phyloP scores from a whole-genome alignment of 2,329 filamentous ascomycete genomes.

The Arthrobotrys musiformis region DNA sequence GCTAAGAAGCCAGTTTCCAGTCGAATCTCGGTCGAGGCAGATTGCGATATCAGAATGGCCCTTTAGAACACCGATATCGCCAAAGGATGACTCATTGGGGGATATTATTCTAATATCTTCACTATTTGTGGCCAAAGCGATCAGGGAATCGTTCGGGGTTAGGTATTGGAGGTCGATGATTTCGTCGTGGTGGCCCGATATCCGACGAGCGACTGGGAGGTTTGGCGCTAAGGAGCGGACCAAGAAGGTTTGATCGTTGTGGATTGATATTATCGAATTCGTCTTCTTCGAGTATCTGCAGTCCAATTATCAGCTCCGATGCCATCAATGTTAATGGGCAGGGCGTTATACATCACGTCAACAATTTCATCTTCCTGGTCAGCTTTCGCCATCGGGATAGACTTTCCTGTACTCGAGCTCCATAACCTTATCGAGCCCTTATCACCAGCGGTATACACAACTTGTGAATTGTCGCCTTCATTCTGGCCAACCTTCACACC shows the following conservation, averaged over 20 bases:
- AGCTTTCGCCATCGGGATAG: conserved; percentile 75
- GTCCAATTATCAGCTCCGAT: not conserved
- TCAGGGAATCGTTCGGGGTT: conserved; percentile 78
- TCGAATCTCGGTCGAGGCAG: conserved; percentile 93
- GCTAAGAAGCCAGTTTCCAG: conserved; percentile 94
- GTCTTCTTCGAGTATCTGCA: conserved; percentile 58
- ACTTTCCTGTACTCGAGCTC: conserved; percentile 79
- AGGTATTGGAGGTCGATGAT: conserved; percentile 94
- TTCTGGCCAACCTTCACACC: conserved; percentile 70
- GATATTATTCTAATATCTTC: conserved; percentile 92
- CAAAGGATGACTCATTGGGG: conserved; percentile 71
- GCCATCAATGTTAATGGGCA: not conserved
- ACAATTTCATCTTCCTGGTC: conserved; percentile 75
- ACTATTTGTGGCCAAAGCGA: conserved; percentile 93
- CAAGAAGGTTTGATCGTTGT: conserved; percentile 87
- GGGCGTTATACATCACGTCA: conserved; percentile 69
- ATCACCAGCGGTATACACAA: conserved; percentile 79
- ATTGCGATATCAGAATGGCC: conserved; percentile 97
- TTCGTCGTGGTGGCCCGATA: conserved; percentile 96
- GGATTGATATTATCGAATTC: conserved; percentile 77
- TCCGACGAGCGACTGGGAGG: conserved; percentile 75
- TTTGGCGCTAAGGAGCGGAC: conserved; percentile 74
- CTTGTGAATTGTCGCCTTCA: conserved; percentile 43
- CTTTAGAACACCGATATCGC: conserved; percentile 84
- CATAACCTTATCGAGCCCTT: conserved; percentile 85